Base-by-base conservation (phyloP, 2,329 filamentous ascomycete genomes). In the Alternaria hordeiaustralica region DNA sequence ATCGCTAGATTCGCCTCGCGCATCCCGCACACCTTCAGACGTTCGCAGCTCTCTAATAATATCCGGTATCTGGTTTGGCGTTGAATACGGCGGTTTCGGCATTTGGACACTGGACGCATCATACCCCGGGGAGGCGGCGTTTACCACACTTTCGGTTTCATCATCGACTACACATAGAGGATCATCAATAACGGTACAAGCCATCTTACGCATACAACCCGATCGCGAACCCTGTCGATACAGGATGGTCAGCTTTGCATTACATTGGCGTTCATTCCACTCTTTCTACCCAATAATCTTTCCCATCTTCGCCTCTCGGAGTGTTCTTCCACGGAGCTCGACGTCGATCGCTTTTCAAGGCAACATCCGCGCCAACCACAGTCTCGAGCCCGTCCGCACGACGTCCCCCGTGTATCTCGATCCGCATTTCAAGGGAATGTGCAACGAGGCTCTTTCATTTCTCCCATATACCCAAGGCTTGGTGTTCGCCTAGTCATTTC, bases 61-160 rank as follows among this genome's bases (percentile, higher is more conserved):
- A 64, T 44, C 20, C 53, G 30, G 56, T 51, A 61, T 60, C 61
- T 41, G 51, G 45, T 59, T 67, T 51, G 71, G 71, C 72, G 67
- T 73, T 62, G 21, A 51, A 21, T 43, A 56, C 60, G 56, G 63
- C 55, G 59, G 20, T 61, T 60, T 67, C 69, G 65, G 56, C 72
- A 61, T 51, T 61, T 49, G 61, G 63, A 61, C 58, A 62, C 62
- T 67, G 69, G 65, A 70, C 69, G 68, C 70, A 77, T 74, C 71
- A 78, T 77, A 77, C 76, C 76, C 76, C 62, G 60, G 72, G 68
- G 55, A 69, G 66, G 68, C 67, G 76, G 76, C 71, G 75, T 76
- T 74, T 68, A 50, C 65, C 56, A 65, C 57, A 65, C 64, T 53
- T 53, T 62, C 28, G 36, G 20, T 56, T 55, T 61, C 21, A 56